Evolutionary conservation across 192 early-diverging fungal species (phyloP), one percentile per base, ranked within the genome.

Genomic region (Umbelopsis sp.): DNA sequence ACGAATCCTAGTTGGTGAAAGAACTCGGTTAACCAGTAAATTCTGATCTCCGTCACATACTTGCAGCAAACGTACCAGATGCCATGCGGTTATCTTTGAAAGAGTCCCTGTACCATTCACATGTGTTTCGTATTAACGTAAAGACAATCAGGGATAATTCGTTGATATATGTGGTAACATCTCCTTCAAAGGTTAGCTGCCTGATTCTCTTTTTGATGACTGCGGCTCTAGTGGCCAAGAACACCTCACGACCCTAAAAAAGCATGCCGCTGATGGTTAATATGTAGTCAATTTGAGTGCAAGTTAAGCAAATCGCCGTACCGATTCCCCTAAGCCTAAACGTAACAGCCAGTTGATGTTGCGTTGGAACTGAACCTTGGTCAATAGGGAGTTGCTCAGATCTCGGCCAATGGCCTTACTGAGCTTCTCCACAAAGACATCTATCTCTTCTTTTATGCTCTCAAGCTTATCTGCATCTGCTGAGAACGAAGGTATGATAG

Each of bases 41-140:
- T 3, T 33, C 23, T 22, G 13, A 3, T 8, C 4, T 55, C 23
- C 21, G 22, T 30, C 25, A 7, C 6, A 1, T 27, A 18, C 15
- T 15, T 0, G 7, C 25, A 2, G 13, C 16, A 0, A 3, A 35
- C 53, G 67, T 83, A 89, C 88, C 94, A 20, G 94, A 95, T 3
- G 93, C 85, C 94, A 99, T 94, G 47, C 85, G 86, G 44, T 93
- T 86, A 69, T 96, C 92, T 21, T 90, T 88, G 73, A 99, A 99
- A 3, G 94, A 90, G 41, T 83, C 87, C 55, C 90, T 84, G 77
- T 94, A 99, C 97, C 97, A 99, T 68, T 97, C 94, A 70, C 94
- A 96, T 0, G 97, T 98, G 75, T 96, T 98, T 72, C 91, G 88
- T 74, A 98, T 93, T 51, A 97, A 78, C 11, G 91, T 84, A 74